phyloP scores from a whole-genome alignment of 176 grass and related monocot species.

The Areca catechu region DNA sequence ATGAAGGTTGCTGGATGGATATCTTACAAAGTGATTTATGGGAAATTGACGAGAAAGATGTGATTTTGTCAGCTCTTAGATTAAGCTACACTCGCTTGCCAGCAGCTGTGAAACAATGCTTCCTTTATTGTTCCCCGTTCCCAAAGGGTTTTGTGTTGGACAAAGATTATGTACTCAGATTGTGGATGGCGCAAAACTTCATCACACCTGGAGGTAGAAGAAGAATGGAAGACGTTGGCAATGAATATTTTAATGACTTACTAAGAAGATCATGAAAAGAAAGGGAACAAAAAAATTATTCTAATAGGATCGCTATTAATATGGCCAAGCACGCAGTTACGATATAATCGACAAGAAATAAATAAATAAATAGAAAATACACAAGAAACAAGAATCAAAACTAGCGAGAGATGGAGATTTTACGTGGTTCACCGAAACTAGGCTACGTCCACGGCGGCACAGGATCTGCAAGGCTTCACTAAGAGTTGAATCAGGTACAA shows the following conservation, averaged over 20 bases:
- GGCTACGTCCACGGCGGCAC: no score
- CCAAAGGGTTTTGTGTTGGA: conserved; percentile 25
- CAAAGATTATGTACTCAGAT: conserved; percentile 23
- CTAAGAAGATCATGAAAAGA: conserved; percentile 10
- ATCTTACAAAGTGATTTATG: conserved; percentile 36
- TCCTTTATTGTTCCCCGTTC: conserved; percentile 27
- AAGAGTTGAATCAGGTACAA: no score
- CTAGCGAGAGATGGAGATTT: no score
- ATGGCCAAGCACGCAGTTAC: no score
- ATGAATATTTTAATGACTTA: conserved; percentile 28
- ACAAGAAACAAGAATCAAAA: no score
- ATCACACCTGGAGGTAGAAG: conserved; percentile 1
- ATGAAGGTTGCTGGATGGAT: conserved; percentile 25
- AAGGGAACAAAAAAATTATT: no score
- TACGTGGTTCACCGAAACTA: no score
- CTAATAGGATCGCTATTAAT: no score
- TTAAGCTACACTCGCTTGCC: conserved; percentile 33
- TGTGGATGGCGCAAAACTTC: conserved; percentile 48
- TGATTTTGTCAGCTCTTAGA: conserved; percentile 32
- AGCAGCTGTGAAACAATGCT: conserved; percentile 26
- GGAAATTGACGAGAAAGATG: conserved; percentile 20
- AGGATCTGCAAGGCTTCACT: no score
- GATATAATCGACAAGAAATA: no score
- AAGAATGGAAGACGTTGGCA: conserved; percentile 16
- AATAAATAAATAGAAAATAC: no score